phyloP scores from a whole-genome alignment of 2,329 filamentous ascomycete species.

The Furcasterigmium sp. region DNA sequence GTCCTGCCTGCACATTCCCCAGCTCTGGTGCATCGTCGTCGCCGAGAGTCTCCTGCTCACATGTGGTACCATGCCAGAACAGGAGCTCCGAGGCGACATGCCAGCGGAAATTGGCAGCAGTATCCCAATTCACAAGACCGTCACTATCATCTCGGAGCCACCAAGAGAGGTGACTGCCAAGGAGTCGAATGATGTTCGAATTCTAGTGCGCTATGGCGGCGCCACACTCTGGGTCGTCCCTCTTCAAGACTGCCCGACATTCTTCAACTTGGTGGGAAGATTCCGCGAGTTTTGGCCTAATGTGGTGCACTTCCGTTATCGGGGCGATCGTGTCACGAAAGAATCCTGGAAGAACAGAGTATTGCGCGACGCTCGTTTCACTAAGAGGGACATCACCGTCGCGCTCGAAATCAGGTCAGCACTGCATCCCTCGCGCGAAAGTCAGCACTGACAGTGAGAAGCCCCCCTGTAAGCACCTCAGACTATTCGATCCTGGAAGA shows the following conservation, averaged over 20 bases:
- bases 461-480: neutral
- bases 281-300: conserved; percentile 38
- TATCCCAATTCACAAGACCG: conserved; percentile 18
- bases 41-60: conserved; percentile 36
- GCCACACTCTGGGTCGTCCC: conserved; percentile 32
- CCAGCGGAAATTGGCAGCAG: conserved; percentile 24
- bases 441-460: neutral
- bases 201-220: conserved; percentile 28
- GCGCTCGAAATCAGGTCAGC: conserved; percentile 8
- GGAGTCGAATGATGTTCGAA: conserved; percentile 6
- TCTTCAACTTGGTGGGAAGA: conserved; percentile 36
- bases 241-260: conserved; percentile 33
- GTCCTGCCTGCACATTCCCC: conserved; percentile 41
- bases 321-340: conserved; percentile 21
- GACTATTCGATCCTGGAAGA: neutral
- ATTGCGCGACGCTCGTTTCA: conserved; percentile 16
- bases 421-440: neutral
- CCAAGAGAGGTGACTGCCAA: conserved; percentile 8
- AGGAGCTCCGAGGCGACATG: conserved; percentile 10
- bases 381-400: conserved; percentile 16
- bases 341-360: conserved; percentile 12
- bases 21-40: conserved; percentile 41
- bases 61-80: conserved; percentile 28
- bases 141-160: conserved; percentile 20
- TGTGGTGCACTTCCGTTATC: conserved; percentile 28